Conservation (phyloP, 2,329 filamentous ascomycete genomes). For the Simplicillium aogashimaense region DNA sequence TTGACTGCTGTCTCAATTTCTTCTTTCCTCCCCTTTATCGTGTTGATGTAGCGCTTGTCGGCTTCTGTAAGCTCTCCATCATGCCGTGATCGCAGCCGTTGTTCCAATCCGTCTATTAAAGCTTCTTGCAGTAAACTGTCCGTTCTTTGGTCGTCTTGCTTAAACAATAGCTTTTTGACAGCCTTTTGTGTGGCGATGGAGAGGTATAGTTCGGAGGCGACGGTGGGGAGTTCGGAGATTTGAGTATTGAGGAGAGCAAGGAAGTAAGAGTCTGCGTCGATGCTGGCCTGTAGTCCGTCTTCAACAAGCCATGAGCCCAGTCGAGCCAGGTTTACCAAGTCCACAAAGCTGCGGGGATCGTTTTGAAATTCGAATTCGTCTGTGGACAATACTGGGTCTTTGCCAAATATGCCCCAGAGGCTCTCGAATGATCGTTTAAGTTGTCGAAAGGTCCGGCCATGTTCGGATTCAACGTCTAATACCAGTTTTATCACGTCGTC, state of each 20-base stretch:
- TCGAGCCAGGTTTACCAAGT: conserved; percentile 38
- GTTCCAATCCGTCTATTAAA: conserved; percentile 46
- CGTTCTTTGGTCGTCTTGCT: conserved; percentile 36
- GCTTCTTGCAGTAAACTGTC: conserved; percentile 46
- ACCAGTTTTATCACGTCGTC: conserved; percentile 23
- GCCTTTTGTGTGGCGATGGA: conserved; percentile 39
- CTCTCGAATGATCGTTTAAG: conserved; percentile 22
- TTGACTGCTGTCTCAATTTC: conserved; percentile 17
- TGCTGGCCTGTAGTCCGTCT: conserved; percentile 24
- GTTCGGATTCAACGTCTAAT: conserved; percentile 21
- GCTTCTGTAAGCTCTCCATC: conserved; percentile 21
- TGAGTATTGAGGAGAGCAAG: conserved; percentile 32
- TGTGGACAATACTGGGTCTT: conserved; percentile 20
- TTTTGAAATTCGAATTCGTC: conserved; percentile 22
- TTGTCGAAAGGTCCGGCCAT: conserved; percentile 19
- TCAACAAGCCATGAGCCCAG: conserved; percentile 30
- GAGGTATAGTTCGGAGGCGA: conserved; percentile 32
- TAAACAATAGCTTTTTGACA: conserved; percentile 41
- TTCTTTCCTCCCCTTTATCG: conserved; percentile 21
- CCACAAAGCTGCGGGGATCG: conserved; percentile 25
- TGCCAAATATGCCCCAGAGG: conserved; percentile 22
- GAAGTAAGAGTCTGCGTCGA: conserved; percentile 34
- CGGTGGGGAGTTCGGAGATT: conserved; percentile 31
- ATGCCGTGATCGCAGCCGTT: conserved; percentile 25
- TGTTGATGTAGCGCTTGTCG: conserved; percentile 22